Percentiles rank a stretch among this genome's conserved stretches.
These are phyloP conservation scores for Botrytis porri DNA, from an alignment of 2,329 filamentous ascomycete species.

Conservation along the genomic window DNA sequence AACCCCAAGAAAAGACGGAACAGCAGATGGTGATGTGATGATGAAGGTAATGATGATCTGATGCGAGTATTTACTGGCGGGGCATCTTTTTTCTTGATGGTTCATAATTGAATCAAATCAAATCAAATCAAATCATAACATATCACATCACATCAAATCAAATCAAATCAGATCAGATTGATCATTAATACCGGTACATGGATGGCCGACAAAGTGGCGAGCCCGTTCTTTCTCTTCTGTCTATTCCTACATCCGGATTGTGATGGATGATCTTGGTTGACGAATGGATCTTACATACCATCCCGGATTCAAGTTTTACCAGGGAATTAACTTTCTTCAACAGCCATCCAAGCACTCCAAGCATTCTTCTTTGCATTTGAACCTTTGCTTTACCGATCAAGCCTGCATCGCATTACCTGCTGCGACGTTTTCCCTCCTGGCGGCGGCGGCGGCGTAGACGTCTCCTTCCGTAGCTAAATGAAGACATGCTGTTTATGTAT, in stretches of 20 bases:
- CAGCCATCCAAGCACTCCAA: neutral
- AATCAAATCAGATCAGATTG: no score
- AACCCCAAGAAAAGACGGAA: neutral
- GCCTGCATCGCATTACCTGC: conserved; percentile 17
- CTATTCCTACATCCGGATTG: neutral
- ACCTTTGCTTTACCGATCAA: conserved; percentile 18
- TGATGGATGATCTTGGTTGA: conserved; percentile 10
- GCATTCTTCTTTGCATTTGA: conserved; percentile 18
- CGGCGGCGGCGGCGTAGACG: conserved; percentile 13
- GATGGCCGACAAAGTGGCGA: neutral
- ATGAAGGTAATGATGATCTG: neutral
- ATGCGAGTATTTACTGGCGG: neutral
- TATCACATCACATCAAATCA: no score
- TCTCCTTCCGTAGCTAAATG: neutral
- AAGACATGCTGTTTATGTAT: neutral
- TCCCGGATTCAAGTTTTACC: neutral
- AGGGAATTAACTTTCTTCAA: neutral
- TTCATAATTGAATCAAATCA: neutral
- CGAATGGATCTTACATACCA: conserved; percentile 3
- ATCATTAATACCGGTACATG: neutral
- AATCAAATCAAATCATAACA: no score
- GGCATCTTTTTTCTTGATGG: no score
- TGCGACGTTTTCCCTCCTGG: conserved; percentile 19
- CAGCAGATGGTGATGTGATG: neutral
- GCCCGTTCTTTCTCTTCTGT: neutral